Conservation (phyloP, 2,329 filamentous ascomycete species). For the Rasamsonia emersonii region DNA sequence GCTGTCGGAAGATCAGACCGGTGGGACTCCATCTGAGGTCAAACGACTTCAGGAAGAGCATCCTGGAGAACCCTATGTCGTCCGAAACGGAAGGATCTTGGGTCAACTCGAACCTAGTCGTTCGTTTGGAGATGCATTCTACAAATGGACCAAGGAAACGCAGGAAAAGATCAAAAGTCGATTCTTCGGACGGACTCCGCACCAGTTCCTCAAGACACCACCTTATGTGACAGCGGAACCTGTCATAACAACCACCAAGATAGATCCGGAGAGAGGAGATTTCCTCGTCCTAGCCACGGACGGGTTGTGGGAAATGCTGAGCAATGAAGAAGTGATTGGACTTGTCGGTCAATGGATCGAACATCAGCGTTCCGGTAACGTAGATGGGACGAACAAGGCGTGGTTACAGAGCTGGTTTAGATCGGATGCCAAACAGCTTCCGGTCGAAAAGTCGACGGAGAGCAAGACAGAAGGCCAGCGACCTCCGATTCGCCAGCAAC, state of each 20-base stretch:
- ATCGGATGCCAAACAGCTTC: slow-evolving; percentile 51
- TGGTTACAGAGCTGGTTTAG: slow-evolving; percentile 66
- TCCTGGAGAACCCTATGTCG: slow-evolving; percentile 79
- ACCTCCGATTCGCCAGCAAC: slow-evolving; percentile 76
- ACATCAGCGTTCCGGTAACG: slow-evolving; percentile 46
- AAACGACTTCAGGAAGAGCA: slow-evolving; percentile 76
- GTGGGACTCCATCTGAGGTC: slow-evolving; percentile 75
- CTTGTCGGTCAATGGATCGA: slow-evolving; percentile 97
- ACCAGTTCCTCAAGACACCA: slow-evolving; percentile 72
- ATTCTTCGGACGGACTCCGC: slow-evolving; percentile 79
- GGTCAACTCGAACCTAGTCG: slow-evolving; percentile 87
- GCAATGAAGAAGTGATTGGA: slow-evolving; percentile 94
- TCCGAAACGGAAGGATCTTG: slow-evolving; percentile 80
- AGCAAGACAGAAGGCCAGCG: slow-evolving; percentile 56
- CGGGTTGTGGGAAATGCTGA: slow-evolving; percentile 98
- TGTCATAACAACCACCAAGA: slow-evolving; percentile 83
- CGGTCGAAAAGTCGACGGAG: slow-evolving; percentile 59
- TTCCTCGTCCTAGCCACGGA: slow-evolving; percentile 96
- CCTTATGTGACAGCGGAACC: slow-evolving; percentile 97
- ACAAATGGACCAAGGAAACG: slow-evolving; percentile 88
- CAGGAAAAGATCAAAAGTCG: slow-evolving; percentile 72
- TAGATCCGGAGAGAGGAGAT: slow-evolving; percentile 81
- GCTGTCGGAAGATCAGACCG: slow-evolving; percentile 89
- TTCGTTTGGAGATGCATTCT: slow-evolving; percentile 91
- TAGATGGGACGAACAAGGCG: slow-evolving; percentile 40